These are phyloP conservation scores for Claviceps spartinae DNA, from an alignment of 2,329 filamentous ascomycete species.

Conservation along the genomic window DNA sequence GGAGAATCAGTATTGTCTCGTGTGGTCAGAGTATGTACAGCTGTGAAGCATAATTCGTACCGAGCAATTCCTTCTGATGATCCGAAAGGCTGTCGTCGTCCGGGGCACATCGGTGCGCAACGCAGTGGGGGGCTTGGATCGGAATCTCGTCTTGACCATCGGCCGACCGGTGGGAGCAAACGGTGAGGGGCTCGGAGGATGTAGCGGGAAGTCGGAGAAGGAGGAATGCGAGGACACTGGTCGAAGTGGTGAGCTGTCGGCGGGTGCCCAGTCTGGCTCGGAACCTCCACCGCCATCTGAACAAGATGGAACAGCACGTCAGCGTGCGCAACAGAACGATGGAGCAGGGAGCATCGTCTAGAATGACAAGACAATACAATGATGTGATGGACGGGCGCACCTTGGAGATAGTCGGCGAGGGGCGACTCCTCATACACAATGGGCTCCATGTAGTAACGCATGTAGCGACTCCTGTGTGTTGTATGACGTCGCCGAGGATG, in stretches of 20 bases:
- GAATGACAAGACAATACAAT: background rate
- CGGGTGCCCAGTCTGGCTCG: conserved; percentile 32
- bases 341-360: background rate
- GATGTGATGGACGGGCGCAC: conserved; percentile 31
- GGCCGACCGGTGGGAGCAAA: conserved; percentile 46
- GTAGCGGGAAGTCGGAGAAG: conserved; percentile 25
- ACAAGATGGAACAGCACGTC: background rate
- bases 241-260: conserved; percentile 22
- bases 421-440: conserved; percentile 78
- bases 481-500: conserved; percentile 14
- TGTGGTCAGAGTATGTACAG: background rate
- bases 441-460: conserved; percentile 57
- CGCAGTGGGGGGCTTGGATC: conserved; percentile 30
- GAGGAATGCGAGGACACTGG: conserved; percentile 14
- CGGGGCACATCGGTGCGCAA: conserved; percentile 26
- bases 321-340: background rate
- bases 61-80: conserved; percentile 36
- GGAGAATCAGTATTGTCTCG: background rate
- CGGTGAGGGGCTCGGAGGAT: conserved; percentile 30
- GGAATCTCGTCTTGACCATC: conserved; percentile 39
- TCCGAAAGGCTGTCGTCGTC: conserved; percentile 25
- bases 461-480: conserved; percentile 13
- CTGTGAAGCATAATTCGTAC: conserved; percentile 21
- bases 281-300: conserved; percentile 35
- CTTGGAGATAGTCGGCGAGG: conserved; percentile 79